phyloP scores from a whole-genome alignment of 1,139 yeast genomes.

The Debaryomyces fabryi region DNA sequence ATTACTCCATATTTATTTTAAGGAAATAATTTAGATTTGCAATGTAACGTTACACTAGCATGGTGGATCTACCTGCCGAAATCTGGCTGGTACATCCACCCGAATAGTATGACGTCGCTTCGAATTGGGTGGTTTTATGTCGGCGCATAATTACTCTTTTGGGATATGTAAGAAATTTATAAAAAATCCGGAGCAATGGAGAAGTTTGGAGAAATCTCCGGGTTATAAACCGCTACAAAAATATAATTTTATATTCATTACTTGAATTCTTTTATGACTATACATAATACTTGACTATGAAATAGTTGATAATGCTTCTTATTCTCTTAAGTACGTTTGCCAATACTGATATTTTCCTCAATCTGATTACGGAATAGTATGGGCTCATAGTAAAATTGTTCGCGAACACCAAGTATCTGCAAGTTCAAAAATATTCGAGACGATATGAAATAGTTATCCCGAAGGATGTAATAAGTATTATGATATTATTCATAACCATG shows the following conservation, averaged over 20 bases:
- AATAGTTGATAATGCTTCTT: background rate
- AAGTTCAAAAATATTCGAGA: background rate
- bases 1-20: slow-evolving; percentile 1
- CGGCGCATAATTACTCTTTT: background rate
- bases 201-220: background rate
- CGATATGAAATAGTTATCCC: background rate
- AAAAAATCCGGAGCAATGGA: slow-evolving; percentile 4
- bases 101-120: background rate
- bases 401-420: background rate
- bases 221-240: background rate
- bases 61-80: background rate
- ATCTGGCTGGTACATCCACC: background rate
- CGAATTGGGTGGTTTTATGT: background rate
- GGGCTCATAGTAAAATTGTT: background rate
- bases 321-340: background rate
- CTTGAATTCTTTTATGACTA: background rate
- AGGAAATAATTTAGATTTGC: background rate
- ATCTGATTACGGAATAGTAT: background rate
- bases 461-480: background rate
- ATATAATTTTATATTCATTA: background rate
- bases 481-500: slow-evolving; percentile 5
- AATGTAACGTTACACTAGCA: slow-evolving; percentile 11
- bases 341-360: background rate
- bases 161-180: background rate
- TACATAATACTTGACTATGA: background rate